Percentiles rank a stretch among this genome's conserved stretches.
phyloP scores from a whole-genome alignment of 306 rosid genomes.

The Cucurbita argyrosperma region DNA sequence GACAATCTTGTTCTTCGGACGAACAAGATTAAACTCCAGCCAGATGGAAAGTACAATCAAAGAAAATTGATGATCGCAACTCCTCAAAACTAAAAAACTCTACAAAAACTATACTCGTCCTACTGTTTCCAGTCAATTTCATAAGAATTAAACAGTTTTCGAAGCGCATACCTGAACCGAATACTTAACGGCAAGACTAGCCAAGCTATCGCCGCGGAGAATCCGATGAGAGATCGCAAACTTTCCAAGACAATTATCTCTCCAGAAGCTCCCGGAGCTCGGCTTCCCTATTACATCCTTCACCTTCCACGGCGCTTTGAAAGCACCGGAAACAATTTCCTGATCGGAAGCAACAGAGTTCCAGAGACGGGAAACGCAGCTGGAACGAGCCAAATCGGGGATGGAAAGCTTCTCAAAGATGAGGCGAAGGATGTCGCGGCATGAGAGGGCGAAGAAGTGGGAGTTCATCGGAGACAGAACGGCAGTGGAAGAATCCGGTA shows the following conservation, averaged over 20 bases:
- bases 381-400: conserved; percentile 61
- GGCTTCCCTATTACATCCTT: conserved; percentile 49
- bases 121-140: neutral
- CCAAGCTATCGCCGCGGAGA: conserved; percentile 53
- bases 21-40: neutral
- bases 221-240: conserved; percentile 75
- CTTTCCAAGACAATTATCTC: conserved; percentile 53
- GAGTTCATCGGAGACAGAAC: conserved; percentile 58
- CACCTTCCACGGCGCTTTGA: conserved; percentile 62
- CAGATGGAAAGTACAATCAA: neutral
- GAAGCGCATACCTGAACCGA: conserved; percentile 48
- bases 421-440: conserved; percentile 64
- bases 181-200: conserved; percentile 89
- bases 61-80: neutral
- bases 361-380: conserved; percentile 84
- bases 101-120: neutral
- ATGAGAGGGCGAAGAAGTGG: conserved; percentile 48
- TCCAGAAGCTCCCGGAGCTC: conserved; percentile 78
- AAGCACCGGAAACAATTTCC: conserved; percentile 38
- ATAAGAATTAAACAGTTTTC: neutral
- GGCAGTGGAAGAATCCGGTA: neutral
- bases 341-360: conserved; percentile 69
- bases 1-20: neutral
- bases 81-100: neutral
- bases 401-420: conserved; percentile 63